Evolutionary conservation across 148 eudicot species (phyloP).

Genomic region (Dysphania ambrosioides): DNA sequence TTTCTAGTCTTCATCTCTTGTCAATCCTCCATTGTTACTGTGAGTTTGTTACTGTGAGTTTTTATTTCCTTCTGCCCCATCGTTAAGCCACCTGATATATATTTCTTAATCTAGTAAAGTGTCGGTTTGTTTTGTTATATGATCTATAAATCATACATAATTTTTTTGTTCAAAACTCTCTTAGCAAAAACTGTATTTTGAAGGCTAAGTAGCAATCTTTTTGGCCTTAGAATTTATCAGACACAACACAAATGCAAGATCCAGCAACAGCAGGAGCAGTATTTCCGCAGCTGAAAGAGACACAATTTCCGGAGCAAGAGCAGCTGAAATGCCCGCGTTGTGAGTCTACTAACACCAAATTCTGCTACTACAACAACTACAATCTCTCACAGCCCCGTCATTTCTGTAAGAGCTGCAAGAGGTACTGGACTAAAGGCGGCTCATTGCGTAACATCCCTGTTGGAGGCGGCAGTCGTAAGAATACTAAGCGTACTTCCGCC

Average conservation of each 20-base stretch:
- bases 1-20: background rate
- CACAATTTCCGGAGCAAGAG: conserved; percentile 51
- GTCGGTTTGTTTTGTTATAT: conserved; percentile 18
- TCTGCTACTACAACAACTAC: conserved; percentile 75
- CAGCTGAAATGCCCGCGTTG: conserved; percentile 62
- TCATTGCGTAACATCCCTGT: conserved; percentile 83
- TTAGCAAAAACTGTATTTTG: conserved; percentile 8
- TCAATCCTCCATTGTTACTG: background rate
- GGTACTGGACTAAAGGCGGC: conserved; percentile 97
- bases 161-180: background rate
- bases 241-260: conserved; percentile 29
- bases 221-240: background rate
- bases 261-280: conserved; percentile 8
- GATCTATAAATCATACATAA: background rate
- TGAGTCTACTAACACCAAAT: conserved; percentile 58
- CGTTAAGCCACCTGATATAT: conserved; percentile 4
- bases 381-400: conserved; percentile 66
- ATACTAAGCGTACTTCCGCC: conserved; percentile 41
- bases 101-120: background rate
- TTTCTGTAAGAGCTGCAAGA: conserved; percentile 71
- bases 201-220: conserved; percentile 20
- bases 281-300: conserved; percentile 20
- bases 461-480: conserved; percentile 86
- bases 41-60: background rate
- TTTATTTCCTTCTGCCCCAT: background rate